Base-by-base conservation (phyloP, 768 basidiomycete species). In the Dacryopinax primogenitus region DNA sequence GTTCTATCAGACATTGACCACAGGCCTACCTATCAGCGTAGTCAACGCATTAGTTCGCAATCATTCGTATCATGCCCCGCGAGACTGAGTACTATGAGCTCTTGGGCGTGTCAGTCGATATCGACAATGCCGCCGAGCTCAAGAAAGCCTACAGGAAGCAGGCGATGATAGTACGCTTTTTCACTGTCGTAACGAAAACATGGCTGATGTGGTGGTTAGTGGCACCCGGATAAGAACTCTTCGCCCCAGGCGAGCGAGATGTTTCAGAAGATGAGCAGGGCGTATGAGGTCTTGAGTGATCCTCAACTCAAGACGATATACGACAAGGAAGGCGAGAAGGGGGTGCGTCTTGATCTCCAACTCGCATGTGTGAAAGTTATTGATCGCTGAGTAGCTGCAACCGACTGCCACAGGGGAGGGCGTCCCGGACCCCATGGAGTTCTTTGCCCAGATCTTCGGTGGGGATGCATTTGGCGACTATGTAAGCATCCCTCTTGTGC, bases 191-290 rank as follows among this genome's bases (percentile, higher is more conserved):
- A 3, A 41, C 16, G 21, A 15, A 26, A 32, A 1, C 2, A 21
- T 64, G 18, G 23, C 32, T 41, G 62, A 61, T 66, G 33, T 69
- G 36, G 67, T 32, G 66, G 45, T 33, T 69, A 93, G 89, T 95
- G 86, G 73, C 93, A 96, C 73, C 94, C 93, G 3, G 94, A 96
- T 77, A 96, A 95, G 82, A 97, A 97, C 72, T 81, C 84, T 6
- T 88, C 90, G 2, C 82, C 85, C n/a, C 91, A 92, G 71, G 96
- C 95, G 0, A 92, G 93, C 73, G 87, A 90, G 74, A 93, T 86
- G 78, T 99, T 99, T 80, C 95, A 97, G 77, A 90, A 96, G 51
- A 90, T 99, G 72, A 92, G 91, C 73, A 93, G 95, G 83, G 95
- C 95, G 63, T 98, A 97, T 74, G 92, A 94, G 76, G 87, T 96